Conservation (phyloP, 2,329 filamentous ascomycete species). For the Hypoxylon sp. region DNA sequence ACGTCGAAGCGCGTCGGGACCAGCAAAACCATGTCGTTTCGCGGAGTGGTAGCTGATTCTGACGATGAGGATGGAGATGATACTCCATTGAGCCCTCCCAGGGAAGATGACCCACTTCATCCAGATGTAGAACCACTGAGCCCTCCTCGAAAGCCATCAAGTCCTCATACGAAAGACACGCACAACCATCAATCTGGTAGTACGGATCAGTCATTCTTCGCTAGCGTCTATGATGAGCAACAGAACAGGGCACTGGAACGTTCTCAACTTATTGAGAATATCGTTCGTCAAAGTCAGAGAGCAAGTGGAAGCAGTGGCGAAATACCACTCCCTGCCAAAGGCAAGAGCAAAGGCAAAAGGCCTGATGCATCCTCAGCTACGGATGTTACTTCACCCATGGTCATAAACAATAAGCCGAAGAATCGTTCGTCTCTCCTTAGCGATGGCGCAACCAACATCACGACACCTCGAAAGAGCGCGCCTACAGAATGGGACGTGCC, state of each 20-base stretch:
- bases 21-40: conserved; percentile 38
- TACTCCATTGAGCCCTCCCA: conserved; percentile 25
- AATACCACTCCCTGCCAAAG: conserved; percentile 40
- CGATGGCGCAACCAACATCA: conserved; percentile 40
- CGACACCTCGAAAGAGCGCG: conserved; percentile 41
- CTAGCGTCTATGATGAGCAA: conserved; percentile 40
- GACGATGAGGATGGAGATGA: conserved; percentile 46
- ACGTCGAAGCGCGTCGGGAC: conserved; percentile 22
- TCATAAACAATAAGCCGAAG: conserved; percentile 25
- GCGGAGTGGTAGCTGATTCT: conserved; percentile 47
- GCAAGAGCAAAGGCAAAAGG: conserved; percentile 33
- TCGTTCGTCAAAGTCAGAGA: conserved; percentile 46
- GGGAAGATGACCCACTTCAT: conserved; percentile 23
- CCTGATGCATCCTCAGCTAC: conserved; percentile 42
- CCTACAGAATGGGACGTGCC: conserved; percentile 47
- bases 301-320: conserved; percentile 45
- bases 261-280: conserved; percentile 46
- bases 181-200: conserved; percentile 36
- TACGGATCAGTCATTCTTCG: conserved; percentile 45
- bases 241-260: conserved; percentile 41
- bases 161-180: conserved; percentile 21
- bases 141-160: conserved; percentile 35
- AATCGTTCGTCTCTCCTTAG: conserved; percentile 33
- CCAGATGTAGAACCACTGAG: conserved; percentile 45
- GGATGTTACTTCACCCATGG: conserved; percentile 41